A percentile compares a stretch with the other conserved stretches of the same genome.
phyloP scores from a whole-genome alignment of 257 asterid species.

The Solanum etuberosum region DNA sequence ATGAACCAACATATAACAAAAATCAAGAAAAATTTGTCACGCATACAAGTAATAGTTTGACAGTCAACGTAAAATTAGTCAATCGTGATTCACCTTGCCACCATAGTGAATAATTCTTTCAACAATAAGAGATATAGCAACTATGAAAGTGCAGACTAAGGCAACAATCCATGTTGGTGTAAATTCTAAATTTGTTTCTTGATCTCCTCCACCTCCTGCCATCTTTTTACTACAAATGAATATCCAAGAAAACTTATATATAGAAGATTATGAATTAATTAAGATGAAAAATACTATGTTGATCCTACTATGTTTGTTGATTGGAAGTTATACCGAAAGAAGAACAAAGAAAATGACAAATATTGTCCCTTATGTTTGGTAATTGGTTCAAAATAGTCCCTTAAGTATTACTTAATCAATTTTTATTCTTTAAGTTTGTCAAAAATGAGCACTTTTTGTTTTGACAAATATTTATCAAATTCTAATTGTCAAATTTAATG shows the following conservation, averaged over 20 bases:
- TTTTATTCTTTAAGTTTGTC: neutral
- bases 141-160: slow-evolving; percentile 47
- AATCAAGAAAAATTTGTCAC: neutral
- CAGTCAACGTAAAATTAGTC: neutral
- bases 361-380: neutral
- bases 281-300: neutral
- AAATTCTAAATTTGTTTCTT: slow-evolving; percentile 31
- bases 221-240: neutral
- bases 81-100: slow-evolving; percentile 38
- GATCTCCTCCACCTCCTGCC: slow-evolving; percentile 33
- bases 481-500: neutral
- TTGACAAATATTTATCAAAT: neutral
- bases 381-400: neutral
- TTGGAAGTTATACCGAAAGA: neutral
- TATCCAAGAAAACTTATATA: neutral
- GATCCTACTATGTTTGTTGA: neutral
- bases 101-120: slow-evolving; percentile 46
- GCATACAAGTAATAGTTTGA: neutral
- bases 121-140: slow-evolving; percentile 42
- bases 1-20: neutral
- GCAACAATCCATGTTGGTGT: slow-evolving; percentile 77
- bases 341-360: neutral
- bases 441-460: neutral
- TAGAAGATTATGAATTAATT: neutral
- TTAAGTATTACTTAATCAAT: neutral